A percentile compares a stretch with the other conserved stretches of the same genome.
Evolutionary conservation across 2,329 filamentous ascomycete species (phyloP).

Genomic region (Coniella vitis): DNA sequence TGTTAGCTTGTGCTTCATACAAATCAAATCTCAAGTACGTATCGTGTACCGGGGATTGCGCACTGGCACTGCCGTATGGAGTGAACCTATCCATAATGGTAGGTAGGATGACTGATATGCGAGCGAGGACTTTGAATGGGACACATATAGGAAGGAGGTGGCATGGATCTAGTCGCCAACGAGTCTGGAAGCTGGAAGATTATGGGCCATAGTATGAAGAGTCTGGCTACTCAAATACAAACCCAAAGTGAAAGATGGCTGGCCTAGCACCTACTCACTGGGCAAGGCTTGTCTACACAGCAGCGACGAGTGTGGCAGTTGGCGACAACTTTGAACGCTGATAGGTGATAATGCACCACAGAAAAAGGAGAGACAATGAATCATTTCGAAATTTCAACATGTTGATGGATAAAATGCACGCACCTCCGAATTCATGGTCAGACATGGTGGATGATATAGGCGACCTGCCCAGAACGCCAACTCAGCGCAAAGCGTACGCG

Average conservation of each 20-base stretch:
- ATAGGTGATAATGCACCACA: too few relatives aligned
- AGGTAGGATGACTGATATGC: background rate
- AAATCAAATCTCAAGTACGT: background rate
- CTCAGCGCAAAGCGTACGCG: background rate
- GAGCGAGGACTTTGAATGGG: background rate
- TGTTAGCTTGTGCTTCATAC: constrained; percentile 26
- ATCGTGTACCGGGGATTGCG: background rate
- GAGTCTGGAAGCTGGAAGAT: too few relatives aligned
- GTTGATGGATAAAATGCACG: constrained; percentile 21
- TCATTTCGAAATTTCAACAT: too few relatives aligned
- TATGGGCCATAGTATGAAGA: too few relatives aligned
- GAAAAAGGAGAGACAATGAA: background rate
- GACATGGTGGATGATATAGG: constrained; percentile 42
- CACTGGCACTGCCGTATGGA: background rate
- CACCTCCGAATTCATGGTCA: constrained; percentile 59
- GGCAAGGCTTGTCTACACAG: background rate
- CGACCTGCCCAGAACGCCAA: background rate
- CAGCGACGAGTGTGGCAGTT: background rate
- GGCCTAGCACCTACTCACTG: too few relatives aligned
- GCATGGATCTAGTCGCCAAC: too few relatives aligned
- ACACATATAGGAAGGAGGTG: too few relatives aligned
- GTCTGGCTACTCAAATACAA: too few relatives aligned
- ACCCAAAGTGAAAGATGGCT: too few relatives aligned
- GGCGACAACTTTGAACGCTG: too few relatives aligned
- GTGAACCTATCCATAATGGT: background rate